Conservation (phyloP, 345 rosid genomes). For the Psidium guajava region DNA sequence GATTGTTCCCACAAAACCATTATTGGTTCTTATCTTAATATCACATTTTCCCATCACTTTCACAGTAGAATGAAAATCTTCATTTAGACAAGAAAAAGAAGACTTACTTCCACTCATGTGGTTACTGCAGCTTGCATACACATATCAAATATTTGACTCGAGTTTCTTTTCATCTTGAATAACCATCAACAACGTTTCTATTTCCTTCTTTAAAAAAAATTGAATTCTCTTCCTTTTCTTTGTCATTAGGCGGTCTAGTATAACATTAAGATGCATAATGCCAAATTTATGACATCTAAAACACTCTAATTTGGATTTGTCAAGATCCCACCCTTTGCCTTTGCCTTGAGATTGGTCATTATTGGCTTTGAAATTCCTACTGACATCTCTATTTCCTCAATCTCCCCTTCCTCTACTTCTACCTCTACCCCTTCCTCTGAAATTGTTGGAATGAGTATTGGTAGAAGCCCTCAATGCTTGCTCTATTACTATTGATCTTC, state of each 20-base stretch:
- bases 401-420: no score
- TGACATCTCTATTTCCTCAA: no score
- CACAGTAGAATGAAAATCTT: background rate
- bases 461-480: background rate
- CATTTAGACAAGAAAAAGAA: background rate
- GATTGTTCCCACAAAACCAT: background rate
- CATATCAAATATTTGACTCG: background rate
- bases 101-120: background rate
- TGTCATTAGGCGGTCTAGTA: no score
- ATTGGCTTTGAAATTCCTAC: no score
- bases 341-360: no score
- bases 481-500: no score
- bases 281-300: background rate
- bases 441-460: no score
- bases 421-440: no score
- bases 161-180: no score
- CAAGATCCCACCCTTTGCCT: no score
- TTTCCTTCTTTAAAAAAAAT: background rate
- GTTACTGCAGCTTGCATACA: background rate
- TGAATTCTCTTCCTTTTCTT: background rate
- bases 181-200: no score
- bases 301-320: no score
- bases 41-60: background rate
- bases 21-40: background rate
- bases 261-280: background rate